Conservation (phyloP, 2,329 filamentous ascomycete species). For the Epichloe sp. region DNA sequence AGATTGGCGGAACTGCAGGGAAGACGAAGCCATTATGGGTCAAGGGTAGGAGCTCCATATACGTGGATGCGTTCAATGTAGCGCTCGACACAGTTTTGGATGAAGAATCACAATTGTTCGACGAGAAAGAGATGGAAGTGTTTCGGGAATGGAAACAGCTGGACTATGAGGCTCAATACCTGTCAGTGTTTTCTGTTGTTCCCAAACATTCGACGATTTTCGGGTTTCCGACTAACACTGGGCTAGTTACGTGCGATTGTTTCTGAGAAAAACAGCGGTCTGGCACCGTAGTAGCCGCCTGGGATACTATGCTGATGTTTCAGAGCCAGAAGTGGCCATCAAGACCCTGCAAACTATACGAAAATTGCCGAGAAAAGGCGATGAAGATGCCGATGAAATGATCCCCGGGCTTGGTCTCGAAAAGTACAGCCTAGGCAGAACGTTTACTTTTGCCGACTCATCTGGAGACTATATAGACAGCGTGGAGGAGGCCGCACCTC, state of each 20-base stretch:
- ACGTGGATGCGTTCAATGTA: conserved; percentile 93
- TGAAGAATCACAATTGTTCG: conserved; percentile 80
- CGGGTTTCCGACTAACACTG: neutral
- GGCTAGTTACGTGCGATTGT: conserved; percentile 73
- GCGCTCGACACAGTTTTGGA: conserved; percentile 79
- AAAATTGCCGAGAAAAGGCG: conserved; percentile 33
- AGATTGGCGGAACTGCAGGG: conserved; percentile 25
- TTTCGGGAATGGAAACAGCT: conserved; percentile 65
- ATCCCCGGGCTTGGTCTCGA: conserved; percentile 24
- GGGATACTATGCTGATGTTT: conserved; percentile 71
- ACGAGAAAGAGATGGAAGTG: conserved; percentile 61
- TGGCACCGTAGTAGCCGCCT: conserved; percentile 79
- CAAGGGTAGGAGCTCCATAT: conserved; percentile 74
- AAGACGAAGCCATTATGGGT: conserved; percentile 42
- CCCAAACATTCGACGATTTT: neutral
- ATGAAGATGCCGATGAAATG: conserved; percentile 7
- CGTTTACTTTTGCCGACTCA: conserved; percentile 68
- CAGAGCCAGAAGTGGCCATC: conserved; percentile 56
- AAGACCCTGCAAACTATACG: conserved; percentile 46
- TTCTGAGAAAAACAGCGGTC: conserved; percentile 77
- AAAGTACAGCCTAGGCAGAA: conserved; percentile 33
- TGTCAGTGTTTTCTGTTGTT: conserved; percentile 42
- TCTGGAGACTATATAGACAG: conserved; percentile 62
- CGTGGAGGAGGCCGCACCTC: conserved; percentile 68
- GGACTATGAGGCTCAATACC: conserved; percentile 76